Evolutionary conservation across 371 early-diverging fungal genomes (phyloP), one percentile per base, ranked within the genome.

Genomic region (Apophysomyces trapeziformis): DNA sequence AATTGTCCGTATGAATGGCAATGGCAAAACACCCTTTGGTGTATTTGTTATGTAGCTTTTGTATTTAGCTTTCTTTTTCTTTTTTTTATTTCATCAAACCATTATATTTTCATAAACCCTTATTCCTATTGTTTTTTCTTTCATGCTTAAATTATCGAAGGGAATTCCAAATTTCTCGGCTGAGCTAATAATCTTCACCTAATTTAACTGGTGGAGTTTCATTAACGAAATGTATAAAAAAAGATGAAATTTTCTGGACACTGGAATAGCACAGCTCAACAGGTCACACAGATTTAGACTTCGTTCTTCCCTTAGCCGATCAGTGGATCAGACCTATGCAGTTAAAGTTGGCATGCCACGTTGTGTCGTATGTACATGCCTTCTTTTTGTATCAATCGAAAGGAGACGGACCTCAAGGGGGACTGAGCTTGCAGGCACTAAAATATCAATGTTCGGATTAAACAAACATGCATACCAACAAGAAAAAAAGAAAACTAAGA

Each of bases 1-100:
- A 9, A 50, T 50, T 50, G 21, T 21, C 21, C 54, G 54, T 21
- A 50, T 50, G 54, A 50, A 50, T 50, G 54, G 54, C 54, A 50
- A 50, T 50, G 21, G 54, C 21, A 50, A 50, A 50, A 50, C 54
- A 50, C 54, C 54, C 21, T 50, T 50, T 50, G 54, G 54, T 50
- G 54, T 50, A 6, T 50, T 50, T 50, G 54, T 50, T 26, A 50
- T 50, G 54, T 50, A 50, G 54, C 21, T 50, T 50, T 50, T 50
- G 54, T 50, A 50, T 50, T 50, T 50, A 50, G 21, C 11, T 32
- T 50, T 45, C 16, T 45, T 45, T 45, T 45, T 13, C 13, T 45
- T 45, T 45, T 45, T 45, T 45, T 26, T 26, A 26, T 26, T 26
- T 5, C 41, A 16, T 50, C 21, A 7, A 47, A 47, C 32, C 47